These are phyloP conservation scores for Mucor sp. DNA, from an alignment of 371 early-diverging fungal genomes.

Conservation along the genomic window DNA sequence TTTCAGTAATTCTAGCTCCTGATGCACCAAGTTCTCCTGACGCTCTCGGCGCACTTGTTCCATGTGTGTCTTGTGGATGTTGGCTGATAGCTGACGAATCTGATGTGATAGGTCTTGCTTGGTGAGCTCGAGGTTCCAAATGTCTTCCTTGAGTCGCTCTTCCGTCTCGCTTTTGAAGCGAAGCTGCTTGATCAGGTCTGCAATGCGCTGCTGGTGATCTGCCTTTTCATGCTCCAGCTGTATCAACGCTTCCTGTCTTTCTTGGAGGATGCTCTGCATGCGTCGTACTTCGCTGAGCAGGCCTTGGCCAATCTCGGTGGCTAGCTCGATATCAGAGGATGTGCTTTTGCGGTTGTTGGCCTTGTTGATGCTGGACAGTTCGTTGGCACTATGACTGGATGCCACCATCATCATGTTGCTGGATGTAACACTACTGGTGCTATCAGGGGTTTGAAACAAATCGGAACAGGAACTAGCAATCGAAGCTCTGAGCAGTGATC, in stretches of 20 bases:
- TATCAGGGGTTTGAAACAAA: not conserved
- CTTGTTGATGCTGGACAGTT: not conserved
- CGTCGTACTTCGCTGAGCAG: slow-evolving; percentile 43
- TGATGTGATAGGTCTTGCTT: slow-evolving; percentile 45
- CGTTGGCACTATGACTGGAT: slow-evolving; percentile 3
- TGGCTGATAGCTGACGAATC: slow-evolving; percentile 49
- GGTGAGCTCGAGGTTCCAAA: slow-evolving; percentile 40
- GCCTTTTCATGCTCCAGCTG: slow-evolving; percentile 55
- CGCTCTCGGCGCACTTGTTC: slow-evolving; percentile 54
- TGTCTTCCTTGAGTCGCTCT: slow-evolving; percentile 40
- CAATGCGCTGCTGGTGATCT: slow-evolving; percentile 58
- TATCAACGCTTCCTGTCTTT: slow-evolving; percentile 54
- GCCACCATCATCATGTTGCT: slow-evolving; percentile 4
- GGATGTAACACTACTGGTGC: not conserved
- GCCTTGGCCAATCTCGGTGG: slow-evolving; percentile 44
- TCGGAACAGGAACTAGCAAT: not conserved
- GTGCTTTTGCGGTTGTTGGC: not conserved
- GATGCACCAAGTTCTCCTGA: slow-evolving; percentile 44
- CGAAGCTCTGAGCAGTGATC: slow-evolving; percentile 4
- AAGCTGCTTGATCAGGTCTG: slow-evolving; percentile 53
- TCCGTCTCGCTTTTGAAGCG: slow-evolving; percentile 51
- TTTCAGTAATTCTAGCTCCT: slow-evolving; percentile 43
- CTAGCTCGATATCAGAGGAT: slow-evolving; percentile 32
- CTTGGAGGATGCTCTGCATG: slow-evolving; percentile 44
- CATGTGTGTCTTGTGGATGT: slow-evolving; percentile 39